Evolutionary conservation across 2,329 filamentous ascomycete genomes (phyloP), one percentile per base, ranked within the genome.

Genomic region (Colletotrichum tropicale): DNA sequence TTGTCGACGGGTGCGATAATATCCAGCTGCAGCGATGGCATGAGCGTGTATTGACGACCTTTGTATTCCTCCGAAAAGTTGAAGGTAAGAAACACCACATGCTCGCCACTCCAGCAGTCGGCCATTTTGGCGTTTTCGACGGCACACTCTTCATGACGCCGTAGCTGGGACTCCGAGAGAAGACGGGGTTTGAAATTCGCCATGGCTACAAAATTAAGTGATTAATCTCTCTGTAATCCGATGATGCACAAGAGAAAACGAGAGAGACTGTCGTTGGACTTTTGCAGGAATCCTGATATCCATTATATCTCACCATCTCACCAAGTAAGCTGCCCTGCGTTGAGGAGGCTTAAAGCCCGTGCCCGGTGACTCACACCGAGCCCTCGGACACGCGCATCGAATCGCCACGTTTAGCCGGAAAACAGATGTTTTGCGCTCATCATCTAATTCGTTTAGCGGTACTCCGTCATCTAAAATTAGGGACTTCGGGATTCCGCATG

Each of bases 111-210:
- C 73, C 68, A 75, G 8, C 62, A 61, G 10, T 61, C 52, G 9
- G 73, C 73, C 6, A 75, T 62, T 38, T 64, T 71, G 24, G 55
- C 62, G 24, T 75, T 75, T 16, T 75, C 73, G 0, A 52, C 15
- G 18, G 73, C 62, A 10, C 67, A 58, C 34, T 64, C 70, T 21
- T 52, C 30, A 15, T 69, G 69, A 4, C 65, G 64, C 8, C 56
- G 36, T 24, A 75, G 32, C 21, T 64, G 43, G 2, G 24, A 5
- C 1, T 66, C 55, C 3, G 55, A 32, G 64, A 75, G 69, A 6
- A 52, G 2, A 5, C 26, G 52, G 0, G 34, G 52, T 12, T 58
- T 68, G 21, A 38, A 26, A 3, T 70, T 24, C 56, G 67, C 67
- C 67, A 62, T 69, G 26, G 7, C 18, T 48, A 1, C 38, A 48